phyloP scores from a whole-genome alignment of 1,284 basidiomycete genomes.

The Takashimella tepidaria region DNA sequence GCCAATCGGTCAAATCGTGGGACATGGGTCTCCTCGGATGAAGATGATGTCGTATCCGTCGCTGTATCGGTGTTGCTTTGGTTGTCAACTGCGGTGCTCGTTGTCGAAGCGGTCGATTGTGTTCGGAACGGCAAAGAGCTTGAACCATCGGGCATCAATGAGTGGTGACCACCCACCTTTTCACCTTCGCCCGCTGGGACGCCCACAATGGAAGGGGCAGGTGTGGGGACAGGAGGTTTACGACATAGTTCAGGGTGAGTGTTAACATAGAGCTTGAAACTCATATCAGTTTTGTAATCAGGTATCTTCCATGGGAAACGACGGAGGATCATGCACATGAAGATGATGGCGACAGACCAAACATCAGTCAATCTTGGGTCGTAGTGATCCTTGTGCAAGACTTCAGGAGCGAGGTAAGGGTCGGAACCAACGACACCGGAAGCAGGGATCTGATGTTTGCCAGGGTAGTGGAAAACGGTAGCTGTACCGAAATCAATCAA shows the following conservation, averaged over 20 bases:
- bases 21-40: slow-evolving; percentile 22
- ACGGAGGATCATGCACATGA: slow-evolving; percentile 98
- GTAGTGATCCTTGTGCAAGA: slow-evolving; percentile 72
- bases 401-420: slow-evolving; percentile 97
- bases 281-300: slow-evolving; percentile 86
- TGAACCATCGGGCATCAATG: slow-evolving; percentile 34
- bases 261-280: slow-evolving; percentile 84
- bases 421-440: slow-evolving; percentile 95
- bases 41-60: slow-evolving; percentile 7
- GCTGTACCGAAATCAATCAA: slow-evolving; percentile 99
- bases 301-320: slow-evolving; percentile 99
- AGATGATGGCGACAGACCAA: slow-evolving; percentile 97
- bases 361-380: slow-evolving; percentile 97
- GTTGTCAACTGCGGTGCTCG: slow-evolving; percentile 27
- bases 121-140: slow-evolving; percentile 39
- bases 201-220: slow-evolving; percentile 36
- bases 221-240: slow-evolving; percentile 40
- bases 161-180: slow-evolving; percentile 29
- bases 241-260: slow-evolving; percentile 81
- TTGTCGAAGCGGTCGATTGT: slow-evolving; percentile 22
- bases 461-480: slow-evolving; percentile 97
- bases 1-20: slow-evolving; percentile 19
- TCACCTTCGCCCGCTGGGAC: slow-evolving; percentile 17
- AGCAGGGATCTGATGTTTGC: slow-evolving; percentile 71
- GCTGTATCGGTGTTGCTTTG: slow-evolving; percentile 7